These are phyloP conservation scores for Podospora bellae-mahoneyi DNA, from an alignment of 495 filamentous ascomycete species.

Conservation along the genomic window DNA sequence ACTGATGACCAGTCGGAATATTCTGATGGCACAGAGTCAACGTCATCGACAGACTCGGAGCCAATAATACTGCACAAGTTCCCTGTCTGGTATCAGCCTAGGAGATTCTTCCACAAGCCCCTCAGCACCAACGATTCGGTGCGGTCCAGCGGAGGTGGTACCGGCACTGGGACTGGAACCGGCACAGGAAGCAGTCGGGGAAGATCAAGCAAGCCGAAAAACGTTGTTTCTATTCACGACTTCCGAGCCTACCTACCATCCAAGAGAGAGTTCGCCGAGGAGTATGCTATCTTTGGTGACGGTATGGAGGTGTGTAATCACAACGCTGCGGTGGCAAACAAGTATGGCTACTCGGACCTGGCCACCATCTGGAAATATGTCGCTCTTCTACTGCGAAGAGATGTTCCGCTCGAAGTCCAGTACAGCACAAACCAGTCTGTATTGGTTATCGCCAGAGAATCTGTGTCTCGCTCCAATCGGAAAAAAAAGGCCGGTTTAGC, in stretches of 20 bases:
- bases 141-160: constrained; percentile 50
- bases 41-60: constrained; percentile 67
- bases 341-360: constrained; percentile 67
- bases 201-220: constrained; percentile 45
- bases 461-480: constrained; percentile 45
- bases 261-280: constrained; percentile 67
- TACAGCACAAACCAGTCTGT: constrained; percentile 52
- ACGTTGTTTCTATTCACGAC: constrained; percentile 66
- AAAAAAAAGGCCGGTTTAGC: constrained; percentile 42
- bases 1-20: constrained; percentile 43
- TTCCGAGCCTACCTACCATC: constrained; percentile 66
- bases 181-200: constrained; percentile 49
- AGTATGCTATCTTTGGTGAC: constrained; percentile 81
- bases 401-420: constrained; percentile 66
- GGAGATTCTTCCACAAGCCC: constrained; percentile 43
- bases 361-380: constrained; percentile 83
- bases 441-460: constrained; percentile 58
- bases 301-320: constrained; percentile 74
- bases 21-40: constrained; percentile 65
- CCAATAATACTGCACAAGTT: constrained; percentile 58
- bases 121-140: constrained; percentile 48
- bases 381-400: constrained; percentile 69
- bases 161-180: constrained; percentile 51
- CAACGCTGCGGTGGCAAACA: constrained; percentile 74
- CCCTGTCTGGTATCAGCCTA: constrained; percentile 45